Base-by-base conservation (phyloP, 176 grass and related monocot genomes). In the Olyra latifolia region DNA sequence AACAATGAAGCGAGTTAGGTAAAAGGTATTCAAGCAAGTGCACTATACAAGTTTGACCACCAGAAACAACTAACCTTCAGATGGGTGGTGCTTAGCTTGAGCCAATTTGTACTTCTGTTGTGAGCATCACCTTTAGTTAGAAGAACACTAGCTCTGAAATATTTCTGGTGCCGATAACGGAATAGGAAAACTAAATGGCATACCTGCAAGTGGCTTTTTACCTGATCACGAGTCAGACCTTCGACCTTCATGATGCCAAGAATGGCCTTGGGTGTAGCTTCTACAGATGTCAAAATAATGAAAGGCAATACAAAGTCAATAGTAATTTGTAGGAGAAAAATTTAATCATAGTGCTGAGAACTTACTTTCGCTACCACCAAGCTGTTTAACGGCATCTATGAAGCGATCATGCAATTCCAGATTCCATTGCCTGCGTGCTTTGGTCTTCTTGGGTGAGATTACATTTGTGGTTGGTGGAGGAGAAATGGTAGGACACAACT, bases 331-430 rank as follows among this genome's bases (percentile, higher is more conserved):
- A 64, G 4, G 35, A 38, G 6, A 41, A 78, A 62, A n/a, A 47
- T 9, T 25, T 22, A 17, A 62, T 15, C 24, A 38, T 27, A 38
- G 25, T 49, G 40, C 43, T 38, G 25, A 30, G 2, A 43, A 49
- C 72, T n/a, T 75, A 87, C 84, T 81, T 75, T 86, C 84, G 69
- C 68, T 48, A 5, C 84, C 84, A 80, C 84, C 84, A 42, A 86
- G 84, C 40, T 42, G 77, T 6, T 87, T 80, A 17, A 87, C 69
- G 39, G 84, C 77, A 11, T 87, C 78, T 81, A 61, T 22, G 43
- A 87, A 87, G 44, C 68, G 65, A 40, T 81, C 84, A 60, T 87
- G 84, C 22, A 87, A 62, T 54, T 87, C 84, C 30, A 29, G 42
- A 69, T 60, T 76, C 84, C 84, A 87, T 19, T 77, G 77, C 50